phyloP scores from a whole-genome alignment of 2,329 filamentous ascomycete genomes.

The Annulohypoxylon truncatum region DNA sequence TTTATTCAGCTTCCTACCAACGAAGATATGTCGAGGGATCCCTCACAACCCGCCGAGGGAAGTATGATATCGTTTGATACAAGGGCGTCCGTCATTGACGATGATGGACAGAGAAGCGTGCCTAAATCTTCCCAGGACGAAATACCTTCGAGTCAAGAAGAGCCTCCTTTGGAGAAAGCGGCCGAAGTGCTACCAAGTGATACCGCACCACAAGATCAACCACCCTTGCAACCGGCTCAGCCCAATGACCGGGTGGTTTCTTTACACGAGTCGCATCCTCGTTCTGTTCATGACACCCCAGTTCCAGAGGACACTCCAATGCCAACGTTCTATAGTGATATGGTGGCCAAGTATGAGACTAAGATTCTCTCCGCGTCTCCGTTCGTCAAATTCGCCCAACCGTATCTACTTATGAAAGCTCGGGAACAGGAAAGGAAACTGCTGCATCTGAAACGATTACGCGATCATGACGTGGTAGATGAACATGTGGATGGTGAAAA shows the following conservation, averaged over 20 bases:
- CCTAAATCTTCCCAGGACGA: slow-evolving; percentile 43
- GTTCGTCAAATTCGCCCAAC: slow-evolving; percentile 94
- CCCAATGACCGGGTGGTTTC: slow-evolving; percentile 50
- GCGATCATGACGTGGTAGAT: slow-evolving; percentile 77
- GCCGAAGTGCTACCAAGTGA: slow-evolving; percentile 36
- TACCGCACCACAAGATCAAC: slow-evolving; percentile 33
- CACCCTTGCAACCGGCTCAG: slow-evolving; percentile 33
- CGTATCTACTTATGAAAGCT: slow-evolving; percentile 91
- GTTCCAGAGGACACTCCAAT: slow-evolving; percentile 83
- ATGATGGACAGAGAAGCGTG: slow-evolving; percentile 39
- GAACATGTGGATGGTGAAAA: slow-evolving; percentile 70
- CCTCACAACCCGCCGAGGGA: slow-evolving; percentile 52
- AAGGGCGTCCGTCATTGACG: slow-evolving; percentile 24
- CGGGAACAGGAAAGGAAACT: slow-evolving; percentile 90
- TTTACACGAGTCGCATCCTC: slow-evolving; percentile 59
- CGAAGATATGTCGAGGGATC: slow-evolving; percentile 58
- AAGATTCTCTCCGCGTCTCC: slow-evolving; percentile 95
- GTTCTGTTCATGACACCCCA: slow-evolving; percentile 63
- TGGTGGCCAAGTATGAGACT: slow-evolving; percentile 92
- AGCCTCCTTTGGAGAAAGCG: slow-evolving; percentile 38
- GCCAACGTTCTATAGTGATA: slow-evolving; percentile 93
- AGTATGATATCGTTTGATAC: slow-evolving; percentile 53
- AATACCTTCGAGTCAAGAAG: slow-evolving; percentile 39
- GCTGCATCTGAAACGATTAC: slow-evolving; percentile 82
- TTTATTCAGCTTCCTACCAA: slow-evolving; percentile 83